phyloP scores from a whole-genome alignment of 441 rosid species.

The Adansonia rubrostipa region DNA sequence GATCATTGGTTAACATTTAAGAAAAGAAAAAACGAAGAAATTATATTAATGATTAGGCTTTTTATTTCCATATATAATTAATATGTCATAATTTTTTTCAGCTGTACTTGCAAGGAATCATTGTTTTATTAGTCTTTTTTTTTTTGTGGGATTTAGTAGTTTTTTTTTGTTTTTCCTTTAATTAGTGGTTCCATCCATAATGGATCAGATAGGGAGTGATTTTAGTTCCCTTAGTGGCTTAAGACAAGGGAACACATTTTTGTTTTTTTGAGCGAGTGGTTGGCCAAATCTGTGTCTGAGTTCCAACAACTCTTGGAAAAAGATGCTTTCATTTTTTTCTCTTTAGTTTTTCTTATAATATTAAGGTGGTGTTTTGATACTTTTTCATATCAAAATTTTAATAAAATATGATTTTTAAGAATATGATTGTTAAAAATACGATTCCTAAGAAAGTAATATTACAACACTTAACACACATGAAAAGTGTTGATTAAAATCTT shows the following conservation, averaged over 20 bases:
- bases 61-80: neutral
- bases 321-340: slow-evolving; percentile 15
- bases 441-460: no score
- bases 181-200: slow-evolving; percentile 5
- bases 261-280: slow-evolving; percentile 23
- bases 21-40: no score
- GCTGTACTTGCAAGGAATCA: slow-evolving; percentile 8
- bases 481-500: no score
- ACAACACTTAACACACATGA: no score
- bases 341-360: no score
- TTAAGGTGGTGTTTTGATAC: neutral
- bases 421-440: no score
- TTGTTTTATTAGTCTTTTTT: neutral
- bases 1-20: no score
- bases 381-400: no score
- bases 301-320: slow-evolving; percentile 37
- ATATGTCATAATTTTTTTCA: neutral
- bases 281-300: slow-evolving; percentile 42
- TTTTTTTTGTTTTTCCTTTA: neutral
- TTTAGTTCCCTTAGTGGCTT: neutral
- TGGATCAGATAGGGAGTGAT: slow-evolving; percentile 7
- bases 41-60: neutral
- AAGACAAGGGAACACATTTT: slow-evolving; percentile 25
- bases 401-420: no score
- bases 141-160: neutral